phyloP scores from a whole-genome alignment of 345 rosid species.

The Limnanthes douglasii region DNA sequence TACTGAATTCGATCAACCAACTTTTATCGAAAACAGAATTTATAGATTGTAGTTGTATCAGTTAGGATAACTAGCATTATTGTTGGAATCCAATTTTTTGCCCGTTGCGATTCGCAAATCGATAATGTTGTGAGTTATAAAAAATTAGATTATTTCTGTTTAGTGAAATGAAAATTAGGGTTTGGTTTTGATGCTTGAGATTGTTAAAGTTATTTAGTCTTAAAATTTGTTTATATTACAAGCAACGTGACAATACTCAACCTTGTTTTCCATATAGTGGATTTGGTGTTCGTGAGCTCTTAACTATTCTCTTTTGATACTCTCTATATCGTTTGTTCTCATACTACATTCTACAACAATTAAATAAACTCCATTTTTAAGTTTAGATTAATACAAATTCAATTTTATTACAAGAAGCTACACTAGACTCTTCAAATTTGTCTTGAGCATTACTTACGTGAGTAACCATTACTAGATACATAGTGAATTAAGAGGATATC shows the following conservation, averaged over 20 bases:
- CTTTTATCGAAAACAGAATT: too few relatives aligned
- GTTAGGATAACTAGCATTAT: slow-evolving; percentile 80
- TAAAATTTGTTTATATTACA: slow-evolving; percentile 8
- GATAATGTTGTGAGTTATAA: slow-evolving; percentile 54
- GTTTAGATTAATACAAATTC: too few relatives aligned
- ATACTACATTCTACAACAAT: too few relatives aligned
- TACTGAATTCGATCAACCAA: too few relatives aligned
- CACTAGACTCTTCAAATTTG: too few relatives aligned
- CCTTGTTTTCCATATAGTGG: slow-evolving; percentile 93
- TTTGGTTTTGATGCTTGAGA: not conserved
- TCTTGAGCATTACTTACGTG: too few relatives aligned
- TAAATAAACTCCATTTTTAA: too few relatives aligned
- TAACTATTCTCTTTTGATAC: not conserved
- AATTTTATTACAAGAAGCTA: too few relatives aligned
- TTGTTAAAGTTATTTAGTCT: not conserved
- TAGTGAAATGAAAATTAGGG: too few relatives aligned
- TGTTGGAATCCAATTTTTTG: slow-evolving; percentile 66
- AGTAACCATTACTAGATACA: too few relatives aligned
- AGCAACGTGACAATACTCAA: slow-evolving; percentile 86
- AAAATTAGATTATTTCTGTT: not conserved
- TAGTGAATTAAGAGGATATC: too few relatives aligned
- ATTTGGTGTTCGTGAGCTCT: slow-evolving; percentile 73
- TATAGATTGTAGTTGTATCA: slow-evolving; percentile 59
- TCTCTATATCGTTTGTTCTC: not conserved
- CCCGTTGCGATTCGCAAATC: slow-evolving; percentile 70